Base-by-base conservation (phyloP, 1,284 basidiomycete genomes). In the Microbotryomycetes sp. region DNA sequence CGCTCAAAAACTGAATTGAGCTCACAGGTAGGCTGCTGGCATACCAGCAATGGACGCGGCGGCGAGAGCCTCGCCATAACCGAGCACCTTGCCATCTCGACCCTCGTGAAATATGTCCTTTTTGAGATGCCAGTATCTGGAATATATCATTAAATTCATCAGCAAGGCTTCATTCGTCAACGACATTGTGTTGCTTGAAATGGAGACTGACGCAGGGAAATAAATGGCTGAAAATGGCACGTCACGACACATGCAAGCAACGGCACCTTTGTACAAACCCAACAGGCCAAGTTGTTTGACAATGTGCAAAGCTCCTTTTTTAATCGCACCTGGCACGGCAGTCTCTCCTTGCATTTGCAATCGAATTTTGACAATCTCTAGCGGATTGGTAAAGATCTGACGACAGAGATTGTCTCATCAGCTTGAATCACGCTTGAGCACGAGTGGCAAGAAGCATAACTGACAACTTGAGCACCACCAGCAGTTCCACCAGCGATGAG, bases 271-370 rank as follows among this genome's bases (percentile, higher is more conserved):
- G 81, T 98, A 98, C 49, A 98, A 80, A 31, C 94, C 94, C 54
- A 98, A 70, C 47, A 98, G 79, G 68, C 94, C 94, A 56, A 98
- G 80, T 76, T 92, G 89, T 56, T 89, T 86, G 65, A 98, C 83
- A 74, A 98, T 96, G 76, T 97, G 92, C 5, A 88, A 76, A 3
- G 94, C 96, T 45, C 92, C 92, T 69, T 86, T 86, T 1, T 88
- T 86, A 7, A 81, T 81, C 60, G 87, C 87, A 5, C 85, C 81
- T 6, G 74, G 67, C 52, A 90, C 89, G 32, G 92, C 89, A 36
- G 90, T 85, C 79, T 98, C 94, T 49, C 96, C 94, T 76, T 94
- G 92, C 58, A 99, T 81, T 76, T 99, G 96, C 49, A 98, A 79
- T 61, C 94, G 89, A 74, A 98, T 98, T 81, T 98, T 97, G 66